phyloP scores from a whole-genome alignment of 139 green algal species.

The Auxenochlorella pyrenoidosa region DNA sequence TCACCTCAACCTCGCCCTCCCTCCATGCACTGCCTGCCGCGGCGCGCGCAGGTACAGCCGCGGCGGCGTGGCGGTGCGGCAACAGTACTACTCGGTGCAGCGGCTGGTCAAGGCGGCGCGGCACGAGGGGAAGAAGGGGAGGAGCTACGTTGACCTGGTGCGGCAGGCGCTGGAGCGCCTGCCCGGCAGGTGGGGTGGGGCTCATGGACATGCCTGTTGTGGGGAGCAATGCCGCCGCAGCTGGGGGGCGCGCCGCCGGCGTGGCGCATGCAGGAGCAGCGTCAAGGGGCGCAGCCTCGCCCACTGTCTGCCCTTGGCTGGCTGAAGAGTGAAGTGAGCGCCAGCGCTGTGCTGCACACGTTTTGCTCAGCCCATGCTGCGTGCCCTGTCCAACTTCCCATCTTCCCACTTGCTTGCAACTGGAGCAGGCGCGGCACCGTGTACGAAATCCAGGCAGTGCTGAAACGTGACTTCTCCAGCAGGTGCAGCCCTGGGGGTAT shows the following conservation, averaged over 20 bases:
- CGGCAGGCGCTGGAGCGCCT: not conserved
- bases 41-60: slow-evolving; percentile 19
- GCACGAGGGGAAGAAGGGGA: slow-evolving; percentile 25
- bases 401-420: not conserved
- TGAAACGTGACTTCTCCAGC: slow-evolving; percentile 21
- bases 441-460: slow-evolving; percentile 37
- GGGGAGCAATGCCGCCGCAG: too few relatives aligned
- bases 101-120: slow-evolving; percentile 30
- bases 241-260: not conserved
- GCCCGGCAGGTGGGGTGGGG: slow-evolving; percentile 10
- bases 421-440: slow-evolving; percentile 20
- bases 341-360: too few relatives aligned
- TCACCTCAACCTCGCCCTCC: too few relatives aligned
- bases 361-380: not conserved
- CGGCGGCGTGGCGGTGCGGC: slow-evolving; percentile 32
- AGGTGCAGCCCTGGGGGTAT: not conserved
- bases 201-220: too few relatives aligned
- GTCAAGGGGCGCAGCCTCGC: too few relatives aligned
- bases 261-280: not conserved
- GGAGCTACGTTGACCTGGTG: slow-evolving; percentile 40
- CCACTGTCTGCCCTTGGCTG: too few relatives aligned
- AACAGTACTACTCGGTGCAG: slow-evolving; percentile 32
- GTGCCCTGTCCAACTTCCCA: too few relatives aligned
- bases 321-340: too few relatives aligned
- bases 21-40: too few relatives aligned